These are phyloP conservation scores for Podila epicladia DNA, from an alignment of 192 early-diverging fungal species.

Conservation along the genomic window DNA sequence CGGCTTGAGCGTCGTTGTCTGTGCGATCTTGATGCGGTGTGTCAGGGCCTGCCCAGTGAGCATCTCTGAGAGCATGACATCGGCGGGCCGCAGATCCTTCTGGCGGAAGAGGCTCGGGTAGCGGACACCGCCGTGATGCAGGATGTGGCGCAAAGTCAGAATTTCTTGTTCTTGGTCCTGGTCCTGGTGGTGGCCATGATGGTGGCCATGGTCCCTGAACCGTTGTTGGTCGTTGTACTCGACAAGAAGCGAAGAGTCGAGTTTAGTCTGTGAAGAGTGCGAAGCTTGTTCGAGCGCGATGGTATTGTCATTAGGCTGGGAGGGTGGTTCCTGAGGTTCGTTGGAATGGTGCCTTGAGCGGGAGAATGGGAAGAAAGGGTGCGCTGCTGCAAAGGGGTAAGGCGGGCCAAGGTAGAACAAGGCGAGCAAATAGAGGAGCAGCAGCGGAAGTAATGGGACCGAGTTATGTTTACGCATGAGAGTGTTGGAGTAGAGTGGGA, in stretches of 20 bases:
- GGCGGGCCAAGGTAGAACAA: slow-evolving; percentile 9
- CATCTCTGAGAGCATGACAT: slow-evolving; percentile 15
- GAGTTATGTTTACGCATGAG: slow-evolving; percentile 17
- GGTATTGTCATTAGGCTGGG: background rate
- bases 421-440: slow-evolving; percentile 15
- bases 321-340: background rate
- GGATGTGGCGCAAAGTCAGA: slow-evolving; percentile 45
- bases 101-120: slow-evolving; percentile 46
- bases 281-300: too few species aligned
- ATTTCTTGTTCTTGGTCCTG: slow-evolving; percentile 13
- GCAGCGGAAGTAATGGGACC: slow-evolving; percentile 11
- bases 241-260: background rate
- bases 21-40: slow-evolving; percentile 8
- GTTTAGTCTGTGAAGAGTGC: background rate
- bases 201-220: background rate
- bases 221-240: background rate
- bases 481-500: background rate
- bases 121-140: slow-evolving; percentile 42
- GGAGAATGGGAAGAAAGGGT: slow-evolving; percentile 8
- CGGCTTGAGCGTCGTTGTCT: slow-evolving; percentile 7
- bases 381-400: slow-evolving; percentile 7
- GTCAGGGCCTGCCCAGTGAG: slow-evolving; percentile 22
- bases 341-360: background rate
- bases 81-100: slow-evolving; percentile 15
- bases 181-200: background rate